These are phyloP conservation scores for Podospora pseudopauciseta DNA, from an alignment of 495 filamentous ascomycete genomes.

Conservation along the genomic window DNA sequence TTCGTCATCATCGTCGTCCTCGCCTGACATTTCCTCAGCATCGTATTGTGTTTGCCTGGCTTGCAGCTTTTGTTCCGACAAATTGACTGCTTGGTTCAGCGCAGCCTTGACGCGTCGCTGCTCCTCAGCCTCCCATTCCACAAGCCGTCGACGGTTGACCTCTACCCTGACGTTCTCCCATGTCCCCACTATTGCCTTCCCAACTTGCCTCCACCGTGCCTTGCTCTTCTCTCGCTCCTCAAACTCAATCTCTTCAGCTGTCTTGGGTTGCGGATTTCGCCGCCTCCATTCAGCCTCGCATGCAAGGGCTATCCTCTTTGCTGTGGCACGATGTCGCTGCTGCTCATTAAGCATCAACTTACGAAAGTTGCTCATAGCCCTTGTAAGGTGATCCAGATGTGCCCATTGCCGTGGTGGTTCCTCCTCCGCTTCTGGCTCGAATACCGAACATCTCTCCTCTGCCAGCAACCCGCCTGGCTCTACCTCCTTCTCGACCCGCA, in stretches of 20 bases:
- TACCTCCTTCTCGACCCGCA: constrained; percentile 63
- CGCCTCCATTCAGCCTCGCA: constrained; percentile 59
- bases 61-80: constrained; percentile 57
- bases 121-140: constrained; percentile 81
- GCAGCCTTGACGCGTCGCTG: constrained; percentile 76
- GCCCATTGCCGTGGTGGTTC: constrained; percentile 75
- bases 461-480: constrained; percentile 73
- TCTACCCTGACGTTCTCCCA: constrained; percentile 77
- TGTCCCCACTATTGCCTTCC: constrained; percentile 64
- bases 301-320: constrained; percentile 61
- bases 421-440: constrained; percentile 69
- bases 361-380: constrained; percentile 76
- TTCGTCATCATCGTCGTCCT: constrained; percentile 51
- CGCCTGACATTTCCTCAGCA: constrained; percentile 52
- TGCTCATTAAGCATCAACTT: constrained; percentile 73
- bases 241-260: constrained; percentile 61
- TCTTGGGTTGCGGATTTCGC: constrained; percentile 67
- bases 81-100: constrained; percentile 76
- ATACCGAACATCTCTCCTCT: constrained; percentile 65
- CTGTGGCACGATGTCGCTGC: constrained; percentile 62
- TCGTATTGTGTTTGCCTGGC: constrained; percentile 45
- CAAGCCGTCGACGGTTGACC: constrained; percentile 66
- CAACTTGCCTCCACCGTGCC: constrained; percentile 60
- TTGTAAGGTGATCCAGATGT: constrained; percentile 79
- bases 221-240: constrained; percentile 52